These are phyloP conservation scores for Pleurotus tuoliensis DNA, from an alignment of 768 basidiomycete genomes.

Conservation along the genomic window DNA sequence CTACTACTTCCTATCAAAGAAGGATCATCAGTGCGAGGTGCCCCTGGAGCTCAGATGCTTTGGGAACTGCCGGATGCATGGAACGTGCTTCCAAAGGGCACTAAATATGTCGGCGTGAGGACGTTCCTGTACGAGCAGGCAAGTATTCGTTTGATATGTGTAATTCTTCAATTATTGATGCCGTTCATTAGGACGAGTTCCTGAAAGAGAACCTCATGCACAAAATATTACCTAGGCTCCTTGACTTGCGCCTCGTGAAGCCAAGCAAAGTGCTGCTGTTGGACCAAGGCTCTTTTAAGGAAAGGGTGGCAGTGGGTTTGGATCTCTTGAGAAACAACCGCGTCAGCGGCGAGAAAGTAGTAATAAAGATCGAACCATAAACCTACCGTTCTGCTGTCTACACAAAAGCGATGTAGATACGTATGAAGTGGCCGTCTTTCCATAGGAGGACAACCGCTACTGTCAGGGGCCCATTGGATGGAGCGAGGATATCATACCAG, in stretches of 20 bases:
- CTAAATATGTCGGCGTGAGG: constrained; percentile 33
- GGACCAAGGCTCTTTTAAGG: constrained; percentile 37
- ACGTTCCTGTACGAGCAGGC: constrained; percentile 40
- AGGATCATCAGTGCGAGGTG: constrained; percentile 32
- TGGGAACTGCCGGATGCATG: constrained; percentile 28
- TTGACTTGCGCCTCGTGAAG: constrained; percentile 33
- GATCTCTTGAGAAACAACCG: constrained; percentile 43
- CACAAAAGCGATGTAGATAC: too few species aligned
- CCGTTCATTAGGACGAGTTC: constrained; percentile 29
- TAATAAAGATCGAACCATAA: constrained; percentile 4
- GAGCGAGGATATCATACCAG: too few species aligned
- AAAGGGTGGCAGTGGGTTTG: constrained; percentile 37
- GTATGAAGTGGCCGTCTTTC: too few species aligned
- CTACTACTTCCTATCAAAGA: constrained; percentile 45
- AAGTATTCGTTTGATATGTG: constrained; percentile 9
- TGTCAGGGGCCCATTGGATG: too few species aligned
- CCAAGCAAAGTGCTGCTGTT: constrained; percentile 38
- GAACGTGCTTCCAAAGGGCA: constrained; percentile 33
- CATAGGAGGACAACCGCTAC: too few species aligned
- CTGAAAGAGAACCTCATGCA: constrained; percentile 42
- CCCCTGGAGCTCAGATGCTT: constrained; percentile 23
- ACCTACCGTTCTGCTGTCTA: too few species aligned
- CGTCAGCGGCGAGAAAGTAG: constrained; percentile 36
- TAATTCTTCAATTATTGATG: too few species aligned
- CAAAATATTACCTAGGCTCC: constrained; percentile 38